Conservation (phyloP, 2,329 filamentous ascomycete species). For the Penicillium sp. region DNA sequence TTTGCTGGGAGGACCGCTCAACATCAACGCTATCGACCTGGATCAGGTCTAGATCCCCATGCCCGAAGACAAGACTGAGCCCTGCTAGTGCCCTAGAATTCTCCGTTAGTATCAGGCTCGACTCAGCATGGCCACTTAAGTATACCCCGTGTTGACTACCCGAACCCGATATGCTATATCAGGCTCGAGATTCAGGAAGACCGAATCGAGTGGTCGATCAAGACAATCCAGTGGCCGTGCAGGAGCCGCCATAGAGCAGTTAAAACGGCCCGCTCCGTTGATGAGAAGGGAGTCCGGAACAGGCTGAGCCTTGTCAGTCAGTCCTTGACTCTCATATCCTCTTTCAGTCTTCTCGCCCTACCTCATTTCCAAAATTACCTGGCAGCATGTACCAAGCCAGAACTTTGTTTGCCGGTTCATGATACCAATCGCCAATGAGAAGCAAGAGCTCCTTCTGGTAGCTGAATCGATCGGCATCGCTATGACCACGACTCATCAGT, state of each 20-base stretch:
- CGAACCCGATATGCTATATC: slow-evolving; percentile 37
- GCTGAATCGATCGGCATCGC: slow-evolving; percentile 13
- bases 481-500: slow-evolving; percentile 7
- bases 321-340: neutral
- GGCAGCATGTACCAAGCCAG: slow-evolving; percentile 46
- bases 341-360: slow-evolving; percentile 17
- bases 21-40: slow-evolving; percentile 43
- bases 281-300: slow-evolving; percentile 50
- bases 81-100: slow-evolving; percentile 40
- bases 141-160: slow-evolving; percentile 47
- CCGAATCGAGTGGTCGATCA: slow-evolving; percentile 20
- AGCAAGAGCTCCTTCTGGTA: slow-evolving; percentile 46
- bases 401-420: slow-evolving; percentile 42
- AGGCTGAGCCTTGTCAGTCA: slow-evolving; percentile 36
- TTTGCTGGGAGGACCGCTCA: slow-evolving; percentile 14
- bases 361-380: slow-evolving; percentile 46
- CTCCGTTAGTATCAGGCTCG: slow-evolving; percentile 4
- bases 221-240: slow-evolving; percentile 48
- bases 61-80: slow-evolving; percentile 35
- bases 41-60: slow-evolving; percentile 34
- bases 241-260: slow-evolving; percentile 48
- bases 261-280: slow-evolving; percentile 48
- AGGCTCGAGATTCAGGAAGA: slow-evolving; percentile 27
- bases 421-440: slow-evolving; percentile 53
- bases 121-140: neutral